Evolutionary conservation across 768 basidiomycete genomes (phyloP).

Genomic region (Phylloporus sp.): DNA sequence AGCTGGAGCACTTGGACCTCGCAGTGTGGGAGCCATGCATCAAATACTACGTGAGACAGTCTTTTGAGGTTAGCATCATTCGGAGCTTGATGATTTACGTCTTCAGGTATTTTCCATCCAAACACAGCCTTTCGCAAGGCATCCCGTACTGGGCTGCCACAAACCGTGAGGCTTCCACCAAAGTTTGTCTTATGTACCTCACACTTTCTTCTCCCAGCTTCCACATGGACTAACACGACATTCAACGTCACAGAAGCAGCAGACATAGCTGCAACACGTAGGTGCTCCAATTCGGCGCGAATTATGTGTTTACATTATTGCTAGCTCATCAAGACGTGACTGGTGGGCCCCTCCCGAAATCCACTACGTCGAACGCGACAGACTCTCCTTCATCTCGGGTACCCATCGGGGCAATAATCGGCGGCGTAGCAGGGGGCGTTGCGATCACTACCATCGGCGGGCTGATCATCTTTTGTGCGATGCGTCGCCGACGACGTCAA

Average conservation of each 20-base stretch:
- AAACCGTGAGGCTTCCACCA: conserved; percentile 16
- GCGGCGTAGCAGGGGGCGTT: conserved; percentile 20
- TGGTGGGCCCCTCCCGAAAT: conserved; percentile 10
- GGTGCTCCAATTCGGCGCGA: background rate
- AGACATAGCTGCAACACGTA: conserved; percentile 9
- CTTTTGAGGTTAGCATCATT: background rate
- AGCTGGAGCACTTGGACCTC: conserved; percentile 22
- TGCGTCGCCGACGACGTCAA: conserved; percentile 12
- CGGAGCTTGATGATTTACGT: background rate
- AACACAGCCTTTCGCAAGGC: conserved; percentile 4
- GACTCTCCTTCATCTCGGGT: conserved; percentile 8
- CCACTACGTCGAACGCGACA: conserved; percentile 1
- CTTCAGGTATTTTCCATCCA: conserved; percentile 23
- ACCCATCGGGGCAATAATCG: conserved; percentile 15
- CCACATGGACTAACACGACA: conserved; percentile 10
- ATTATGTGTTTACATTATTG: background rate
- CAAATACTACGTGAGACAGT: conserved; percentile 17
- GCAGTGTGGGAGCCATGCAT: conserved; percentile 13
- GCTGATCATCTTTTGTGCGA: conserved; percentile 7
- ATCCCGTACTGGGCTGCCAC: conserved; percentile 23
- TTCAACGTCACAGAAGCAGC: conserved; percentile 16
- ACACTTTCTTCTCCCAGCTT: conserved; percentile 11
- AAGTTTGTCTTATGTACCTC: background rate
- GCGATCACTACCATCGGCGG: conserved; percentile 12
- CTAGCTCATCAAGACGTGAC: conserved; percentile 16